A percentile compares a stretch with the other conserved stretches of the same genome.
Conservation (phyloP, 495 filamentous ascomycete species). For the Collariella sp. region DNA sequence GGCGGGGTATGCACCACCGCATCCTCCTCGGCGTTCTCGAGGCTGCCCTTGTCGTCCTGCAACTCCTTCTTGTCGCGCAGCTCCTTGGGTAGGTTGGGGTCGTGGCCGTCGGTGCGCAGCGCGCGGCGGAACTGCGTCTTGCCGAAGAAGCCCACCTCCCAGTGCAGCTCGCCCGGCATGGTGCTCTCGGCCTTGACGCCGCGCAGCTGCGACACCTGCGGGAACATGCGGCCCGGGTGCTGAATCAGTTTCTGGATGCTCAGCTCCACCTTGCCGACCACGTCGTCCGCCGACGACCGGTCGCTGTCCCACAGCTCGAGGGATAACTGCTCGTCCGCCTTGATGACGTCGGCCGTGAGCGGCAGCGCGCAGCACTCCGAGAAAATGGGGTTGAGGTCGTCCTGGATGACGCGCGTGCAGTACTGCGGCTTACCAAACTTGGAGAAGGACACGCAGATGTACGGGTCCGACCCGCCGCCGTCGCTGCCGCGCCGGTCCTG, state of each 20-base stretch:
- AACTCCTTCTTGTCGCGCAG: conserved; percentile 66
- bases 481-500: conserved; percentile 76
- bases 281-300: conserved; percentile 78
- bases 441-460: conserved; percentile 60
- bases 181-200: conserved; percentile 72
- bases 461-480: conserved; percentile 89
- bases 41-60: conserved; percentile 79
- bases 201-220: conserved; percentile 74
- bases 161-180: conserved; percentile 90
- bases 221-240: conserved; percentile 85
- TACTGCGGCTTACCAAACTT: conserved; percentile 99
- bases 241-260: conserved; percentile 91
- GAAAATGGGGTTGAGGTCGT: conserved; percentile 90
- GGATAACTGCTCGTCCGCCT: conserved; percentile 82
- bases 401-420: conserved; percentile 88
- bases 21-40: conserved; percentile 68
- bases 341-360: conserved; percentile 80
- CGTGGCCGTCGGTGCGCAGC: conserved; percentile 76
- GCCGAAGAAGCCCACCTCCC: conserved; percentile 91
- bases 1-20: conserved; percentile 83
- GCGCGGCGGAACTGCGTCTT: conserved; percentile 80
- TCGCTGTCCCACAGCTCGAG: conserved; percentile 96
- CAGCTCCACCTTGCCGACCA: conserved; percentile 88
- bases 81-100: conserved; percentile 60
- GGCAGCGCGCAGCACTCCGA: conserved; percentile 82